Evolutionary conservation across 2,329 filamentous ascomycete species (phyloP).

Genomic region (Sporothrix pseudoabietina): DNA sequence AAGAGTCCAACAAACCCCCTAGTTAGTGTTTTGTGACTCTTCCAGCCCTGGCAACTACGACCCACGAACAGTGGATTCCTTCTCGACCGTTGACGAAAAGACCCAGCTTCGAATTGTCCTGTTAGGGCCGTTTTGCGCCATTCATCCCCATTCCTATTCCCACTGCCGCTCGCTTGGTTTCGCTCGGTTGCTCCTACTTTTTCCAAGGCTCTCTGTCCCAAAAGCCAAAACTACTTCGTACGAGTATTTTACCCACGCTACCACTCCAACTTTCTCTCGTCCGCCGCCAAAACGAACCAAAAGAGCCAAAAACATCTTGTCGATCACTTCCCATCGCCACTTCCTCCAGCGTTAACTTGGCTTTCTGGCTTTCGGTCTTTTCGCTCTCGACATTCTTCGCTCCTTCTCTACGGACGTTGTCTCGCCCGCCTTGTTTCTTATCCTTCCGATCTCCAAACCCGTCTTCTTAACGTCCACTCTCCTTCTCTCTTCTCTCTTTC

Average conservation of each 20-base stretch:
- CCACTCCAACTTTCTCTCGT: constrained; percentile 4
- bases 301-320: not conserved
- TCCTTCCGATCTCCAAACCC: not conserved
- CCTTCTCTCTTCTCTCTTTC: not conserved
- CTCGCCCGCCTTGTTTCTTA: not conserved
- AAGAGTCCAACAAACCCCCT: not conserved
- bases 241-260: constrained; percentile 19
- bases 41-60: not conserved
- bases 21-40: not conserved
- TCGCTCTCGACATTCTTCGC: constrained; percentile 10
- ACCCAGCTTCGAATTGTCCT: not conserved
- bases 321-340: constrained; percentile 29
- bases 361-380: not conserved
- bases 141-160: not conserved
- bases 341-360: not conserved
- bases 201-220: constrained; percentile 2
- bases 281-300: constrained; percentile 4
- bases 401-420: not conserved
- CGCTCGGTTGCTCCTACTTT: constrained; percentile 9
- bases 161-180: not conserved
- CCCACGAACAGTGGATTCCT: constrained; percentile 1
- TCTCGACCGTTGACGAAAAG: not conserved
- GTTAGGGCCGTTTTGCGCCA: not conserved
- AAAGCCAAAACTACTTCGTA: not conserved
- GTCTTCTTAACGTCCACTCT: not conserved